A percentile compares a stretch with the other conserved stretches of the same genome.
Conservation (phyloP, 2,329 filamentous ascomycete species). For the Xylariaceae sp. region DNA sequence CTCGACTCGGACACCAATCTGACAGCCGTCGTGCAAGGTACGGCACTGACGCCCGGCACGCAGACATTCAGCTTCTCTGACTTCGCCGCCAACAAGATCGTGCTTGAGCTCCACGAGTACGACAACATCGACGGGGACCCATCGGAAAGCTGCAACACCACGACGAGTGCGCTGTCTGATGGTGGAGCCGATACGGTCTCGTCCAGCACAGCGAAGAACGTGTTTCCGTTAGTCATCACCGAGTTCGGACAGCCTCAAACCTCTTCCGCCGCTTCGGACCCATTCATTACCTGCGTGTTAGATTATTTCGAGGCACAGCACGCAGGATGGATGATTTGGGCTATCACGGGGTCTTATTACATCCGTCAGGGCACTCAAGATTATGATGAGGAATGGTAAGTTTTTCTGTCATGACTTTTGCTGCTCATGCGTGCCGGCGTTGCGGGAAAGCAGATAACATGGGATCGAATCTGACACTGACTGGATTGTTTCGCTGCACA, state of each 20-base stretch:
- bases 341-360: conserved; percentile 56
- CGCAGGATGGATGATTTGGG: conserved; percentile 56
- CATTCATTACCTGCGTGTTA: conserved; percentile 50
- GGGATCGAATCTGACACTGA: no score
- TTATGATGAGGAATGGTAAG: conserved; percentile 48
- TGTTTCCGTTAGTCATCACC: conserved; percentile 47
- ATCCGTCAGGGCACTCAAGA: conserved; percentile 48
- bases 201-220: conserved; percentile 33
- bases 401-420: neutral
- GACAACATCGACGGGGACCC: conserved; percentile 37
- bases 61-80: conserved; percentile 41
- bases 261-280: conserved; percentile 38
- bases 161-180: conserved; percentile 42
- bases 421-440: conserved; percentile 2
- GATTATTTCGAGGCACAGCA: conserved; percentile 44
- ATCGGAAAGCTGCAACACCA: conserved; percentile 41
- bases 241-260: conserved; percentile 53
- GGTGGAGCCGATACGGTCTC: conserved; percentile 50
- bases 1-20: conserved; percentile 53
- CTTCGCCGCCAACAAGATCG: conserved; percentile 50
- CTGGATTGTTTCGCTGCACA: no score
- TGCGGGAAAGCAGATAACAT: no score
- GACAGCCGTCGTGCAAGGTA: conserved; percentile 45
- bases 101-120: conserved; percentile 60
- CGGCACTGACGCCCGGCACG: conserved; percentile 42